Evolutionary conservation across 805 yeast genomes (phyloP), one percentile per base, ranked within the genome.

Genomic region (Lipomyces lipofer): DNA sequence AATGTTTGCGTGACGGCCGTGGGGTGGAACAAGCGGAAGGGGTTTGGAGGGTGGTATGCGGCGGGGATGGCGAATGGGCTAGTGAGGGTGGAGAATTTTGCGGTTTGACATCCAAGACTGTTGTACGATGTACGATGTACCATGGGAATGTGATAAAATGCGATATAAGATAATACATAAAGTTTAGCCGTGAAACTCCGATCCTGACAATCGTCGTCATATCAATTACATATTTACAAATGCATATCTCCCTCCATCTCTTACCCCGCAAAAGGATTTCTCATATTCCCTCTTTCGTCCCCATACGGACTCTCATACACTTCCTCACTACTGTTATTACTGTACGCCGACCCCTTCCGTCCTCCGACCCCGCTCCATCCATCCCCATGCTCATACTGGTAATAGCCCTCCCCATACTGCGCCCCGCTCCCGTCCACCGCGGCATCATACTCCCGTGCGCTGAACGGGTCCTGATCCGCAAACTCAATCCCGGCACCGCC

Each of bases 31-130:
- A 13, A 22, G 28, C 25, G 33, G 15, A 22, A n/a, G 13, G 29
- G 33, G 29, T 30, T 30, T 21, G 63, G 51, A 7, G 59, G 58
- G 13, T 54, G 52, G 56, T 48, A 36, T 42, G 63, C 57, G 4
- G 55, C 54, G 8, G 57, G 60, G 12, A 33, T 55, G 38, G 60
- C 54, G 4, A 43, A 43, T 17, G 63, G 63, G 10, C 32, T 55
- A 24, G 45, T 60, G 21, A 27, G 62, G 35, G 29, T 60, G 19
- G 59, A 57, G 33, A 49, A 53, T 48, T 48, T 52, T 29, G 49
- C 47, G 9, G 44, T 49, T 15, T 40, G 15, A 17, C 12, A 45
- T 7, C 9, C n/a, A n/a, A n/a, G n/a, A 8, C 15, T 33, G 10
- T 29, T 10, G 3, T 29, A n/a, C 38, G 19, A 5, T 12, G 40